A percentile compares a stretch with the other conserved stretches of the same genome.
Evolutionary conservation across 345 rosid genomes (phyloP).

Genomic region (Arabis hirsuta): DNA sequence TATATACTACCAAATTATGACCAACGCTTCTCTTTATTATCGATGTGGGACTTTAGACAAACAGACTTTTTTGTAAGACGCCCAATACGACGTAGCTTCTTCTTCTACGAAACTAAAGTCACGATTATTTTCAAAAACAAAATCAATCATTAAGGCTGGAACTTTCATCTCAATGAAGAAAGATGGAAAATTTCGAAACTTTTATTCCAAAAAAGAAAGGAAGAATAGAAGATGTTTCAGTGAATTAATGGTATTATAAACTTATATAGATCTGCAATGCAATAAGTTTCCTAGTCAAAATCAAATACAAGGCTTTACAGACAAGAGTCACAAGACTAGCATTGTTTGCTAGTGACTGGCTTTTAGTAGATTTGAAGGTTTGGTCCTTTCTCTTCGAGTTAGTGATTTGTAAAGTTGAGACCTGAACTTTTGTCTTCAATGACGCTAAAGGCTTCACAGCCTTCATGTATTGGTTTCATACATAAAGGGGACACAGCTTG

Average conservation of each 20-base stretch:
- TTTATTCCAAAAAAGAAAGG: no score
- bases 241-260: no score
- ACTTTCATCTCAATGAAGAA: no score
- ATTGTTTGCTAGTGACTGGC: conserved; percentile 22
- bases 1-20: background rate
- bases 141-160: no score
- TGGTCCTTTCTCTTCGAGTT: conserved; percentile 10
- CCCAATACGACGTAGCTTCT: background rate
- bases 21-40: background rate
- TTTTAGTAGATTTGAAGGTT: background rate
- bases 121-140: no score
- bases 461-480: conserved; percentile 18
- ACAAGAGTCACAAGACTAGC: conserved; percentile 1
- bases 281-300: background rate
- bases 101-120: no score
- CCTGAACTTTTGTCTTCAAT: conserved; percentile 13
- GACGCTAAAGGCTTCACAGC: background rate
- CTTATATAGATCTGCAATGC: no score
- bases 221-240: no score
- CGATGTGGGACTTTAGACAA: background rate
- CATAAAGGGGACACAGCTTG: conserved; percentile 19
- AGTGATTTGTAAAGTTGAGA: conserved; percentile 1
- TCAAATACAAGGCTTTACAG: background rate
- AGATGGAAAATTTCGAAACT: no score
- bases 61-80: background rate